Evolutionary conservation across 2,329 filamentous ascomycete species (phyloP).

Genomic region (Cladosporium sp.): DNA sequence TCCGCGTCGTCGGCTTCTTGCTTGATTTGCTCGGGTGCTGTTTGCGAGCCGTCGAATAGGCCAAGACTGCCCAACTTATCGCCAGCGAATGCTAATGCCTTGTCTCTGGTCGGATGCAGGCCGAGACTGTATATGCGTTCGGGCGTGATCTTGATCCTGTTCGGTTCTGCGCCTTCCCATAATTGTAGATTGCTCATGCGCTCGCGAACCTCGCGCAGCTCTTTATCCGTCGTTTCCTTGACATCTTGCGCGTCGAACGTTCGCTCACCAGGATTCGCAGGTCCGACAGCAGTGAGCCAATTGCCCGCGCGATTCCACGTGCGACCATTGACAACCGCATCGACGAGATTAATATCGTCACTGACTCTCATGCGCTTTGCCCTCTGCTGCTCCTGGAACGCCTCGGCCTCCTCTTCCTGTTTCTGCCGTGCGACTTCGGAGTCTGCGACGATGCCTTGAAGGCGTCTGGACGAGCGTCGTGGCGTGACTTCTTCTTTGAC

Average conservation of each 20-base stretch:
- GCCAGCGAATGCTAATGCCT: constrained; percentile 85
- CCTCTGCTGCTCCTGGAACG: constrained; percentile 52
- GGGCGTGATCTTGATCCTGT: constrained; percentile 84
- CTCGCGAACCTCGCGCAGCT: constrained; percentile 67
- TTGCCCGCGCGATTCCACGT: constrained; percentile 63
- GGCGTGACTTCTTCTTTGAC: constrained; percentile 58
- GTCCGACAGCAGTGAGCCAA: constrained; percentile 64
- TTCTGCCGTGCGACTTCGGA: constrained; percentile 66
- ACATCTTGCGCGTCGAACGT: constrained; percentile 86
- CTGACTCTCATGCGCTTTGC: constrained; percentile 62
- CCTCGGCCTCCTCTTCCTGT: constrained; percentile 60
- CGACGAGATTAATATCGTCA: constrained; percentile 66
- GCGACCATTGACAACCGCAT: constrained; percentile 76
- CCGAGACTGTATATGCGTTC: constrained; percentile 82
- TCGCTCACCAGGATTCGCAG: constrained; percentile 72
- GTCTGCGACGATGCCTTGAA: constrained; percentile 61
- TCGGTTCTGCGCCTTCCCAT: constrained; percentile 81
- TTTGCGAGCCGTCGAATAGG: constrained; percentile 83
- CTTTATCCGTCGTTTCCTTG: constrained; percentile 71
- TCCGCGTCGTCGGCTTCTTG: constrained; percentile 55
- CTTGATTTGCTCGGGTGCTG: constrained; percentile 40
- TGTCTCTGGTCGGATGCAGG: constrained; percentile 82
- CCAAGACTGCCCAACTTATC: constrained; percentile 92
- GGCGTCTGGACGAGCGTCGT: constrained; percentile 57
- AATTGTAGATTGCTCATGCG: constrained; percentile 73